Evolutionary conservation across 2,329 filamentous ascomycete genomes (phyloP), one percentile per base, ranked within the genome.

Genomic region (Plectosphaerella cucumerina): DNA sequence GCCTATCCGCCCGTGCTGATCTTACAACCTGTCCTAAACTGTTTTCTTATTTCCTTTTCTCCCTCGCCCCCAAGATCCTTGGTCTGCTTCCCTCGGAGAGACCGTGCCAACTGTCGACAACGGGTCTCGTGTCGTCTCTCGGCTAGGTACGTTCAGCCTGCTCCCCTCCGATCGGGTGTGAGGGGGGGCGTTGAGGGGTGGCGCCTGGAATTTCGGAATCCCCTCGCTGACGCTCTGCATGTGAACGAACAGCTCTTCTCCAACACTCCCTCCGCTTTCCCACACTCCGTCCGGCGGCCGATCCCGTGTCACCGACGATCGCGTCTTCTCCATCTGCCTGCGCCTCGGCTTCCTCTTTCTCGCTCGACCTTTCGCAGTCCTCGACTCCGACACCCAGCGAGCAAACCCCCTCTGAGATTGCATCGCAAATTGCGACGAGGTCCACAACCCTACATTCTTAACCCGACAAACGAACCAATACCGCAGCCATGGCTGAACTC

Each of bases 401-500:
- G 42, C 23, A 41, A 17, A 26, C n/a, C 23, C 23, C 12, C 37
- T 14, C 23, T 20, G 14, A 42, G 37, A 18, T 39, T 46, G 44
- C 35, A 22, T 46, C 44, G 17, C 49, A n/a, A 22, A 20, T 26
- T 33, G 15, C 21, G 31, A 33, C 44, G n/a, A n/a, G n/a, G n/a
- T n/a, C n/a, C n/a, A n/a, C n/a, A 37, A 49, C 37, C 21, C 42
- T 51, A 44, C 43, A 39, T 34, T 44, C 48, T 39, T 43, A n/a
- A 34, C 35, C 47, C 35, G 35, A 15, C n/a, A 15, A 35, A 56
- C 42, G 44, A 49, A 45, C 6, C 26, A 39, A 49, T 44, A 37
- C 55, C 56, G 60, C 65, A 69, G 79, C 59, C 63, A 97, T 99
- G 94, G 90, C 93, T 60, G 89, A 96, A 80, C 85, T 99, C 67